Evolutionary conservation across 768 basidiomycete genomes (phyloP), one percentile per base, ranked within the genome.

Genomic region (Boletellus ananas): DNA sequence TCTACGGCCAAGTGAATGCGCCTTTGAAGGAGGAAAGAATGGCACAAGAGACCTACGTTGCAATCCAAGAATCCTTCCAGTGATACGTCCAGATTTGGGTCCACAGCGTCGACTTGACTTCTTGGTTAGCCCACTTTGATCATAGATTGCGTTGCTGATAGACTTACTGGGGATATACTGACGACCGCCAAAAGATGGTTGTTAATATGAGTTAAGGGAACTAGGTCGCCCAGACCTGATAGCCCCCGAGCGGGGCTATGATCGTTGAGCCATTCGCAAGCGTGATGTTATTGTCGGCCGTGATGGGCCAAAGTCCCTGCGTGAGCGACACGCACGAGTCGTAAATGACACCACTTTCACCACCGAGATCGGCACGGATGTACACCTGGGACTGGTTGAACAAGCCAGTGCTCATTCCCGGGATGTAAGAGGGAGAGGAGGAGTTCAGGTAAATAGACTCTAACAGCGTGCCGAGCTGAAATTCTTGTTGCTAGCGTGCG

Each of bases 61-160:
- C 86, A 89, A 8, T 68, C 67, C n/a, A 80, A 77, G 63, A 73
- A 86, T 20, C 85, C 85, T 55, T 88, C 84, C 16, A 89, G 66
- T 1, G 83, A 80, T 17, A 85, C 68, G 52, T 84, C 80, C 36
- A 83, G 71, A 29, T 75, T 66, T 3, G 84, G 77, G 42, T 85
- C 77, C 12, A 87, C 79, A 9, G 83, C 78, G 50, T 86, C 76
- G 51, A 87, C 84, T 64, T 79, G 52, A 21, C 42, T 47, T 38
- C 43, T 41, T 33, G 37, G 41, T 55, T 16, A 66, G 51, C 18
- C 21, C 8, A n/a, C 20, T 33, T 37, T 4, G 35, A 23, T 31
- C 17, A 33, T 6, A 44, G n/a, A 13, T 25, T 10, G 33, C 23
- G 21, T 36, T 34, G 20, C 16, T 5, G 50, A 42, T 1, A 23